Evolutionary conservation across 108 stramenopile species (phyloP), one percentile per base, ranked within the genome.

Genomic region (Nitzschia sp.): DNA sequence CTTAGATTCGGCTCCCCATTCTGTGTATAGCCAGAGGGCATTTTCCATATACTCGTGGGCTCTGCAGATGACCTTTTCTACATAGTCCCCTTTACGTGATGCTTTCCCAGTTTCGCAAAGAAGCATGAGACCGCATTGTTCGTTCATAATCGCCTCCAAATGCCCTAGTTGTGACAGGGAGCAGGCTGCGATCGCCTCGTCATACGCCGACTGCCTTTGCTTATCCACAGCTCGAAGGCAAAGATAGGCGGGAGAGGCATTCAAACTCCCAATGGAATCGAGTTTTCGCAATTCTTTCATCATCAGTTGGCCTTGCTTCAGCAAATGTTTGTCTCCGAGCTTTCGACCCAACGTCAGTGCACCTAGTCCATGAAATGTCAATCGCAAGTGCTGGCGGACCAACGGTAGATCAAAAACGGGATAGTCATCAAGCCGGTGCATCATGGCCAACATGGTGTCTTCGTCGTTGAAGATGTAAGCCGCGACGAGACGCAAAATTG

Each of bases 111-210:
- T 13, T n/a, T n/a, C 54, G 8, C 23, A 21, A 18, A 46, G 34
- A 1, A 72, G 49, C 28, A 72, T 55, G 26, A 66, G 19, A 15
- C 56, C 78, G 47, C 51, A 74, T 19, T 57, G 68, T 61, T 79
- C 78, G 55, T 65, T 74, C 35, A 68, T 72, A 46, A 79, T 60
- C 13, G 78, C 78, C 60, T 68, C 68, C 48, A 79, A 36, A 38
- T 79, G 72, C 2, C 34, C 30, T 24, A 74, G 25, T 3, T 35
- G 21, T 0, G 34, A 46, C 26, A 63, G 45, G 15, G 13, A 1
- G 46, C 78, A 79, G 15, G 59, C 67, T 21, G 48, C 34, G 21
- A 79, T 74, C 0, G 78, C 78, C 9, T 51, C 32, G 19, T 56
- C 45, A 38, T 68, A 79, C 4, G 67, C 35, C 31, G 61, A 28